phyloP scores from a whole-genome alignment of 306 rosid species.

The Urtica urens region DNA sequence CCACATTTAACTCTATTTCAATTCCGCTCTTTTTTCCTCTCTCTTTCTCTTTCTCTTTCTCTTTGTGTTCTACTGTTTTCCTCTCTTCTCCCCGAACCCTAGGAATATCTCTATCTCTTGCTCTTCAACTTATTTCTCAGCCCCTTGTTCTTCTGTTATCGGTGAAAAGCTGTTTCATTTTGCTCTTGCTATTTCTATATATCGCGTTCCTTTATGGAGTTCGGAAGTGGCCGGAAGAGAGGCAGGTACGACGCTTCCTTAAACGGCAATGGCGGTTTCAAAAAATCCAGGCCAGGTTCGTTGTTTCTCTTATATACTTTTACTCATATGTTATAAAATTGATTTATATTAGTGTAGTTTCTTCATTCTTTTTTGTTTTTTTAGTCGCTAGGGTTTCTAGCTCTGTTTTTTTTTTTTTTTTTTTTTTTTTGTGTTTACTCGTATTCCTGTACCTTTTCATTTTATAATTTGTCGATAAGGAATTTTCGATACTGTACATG shows the following conservation, averaged over 20 bases:
- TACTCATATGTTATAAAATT: neutral
- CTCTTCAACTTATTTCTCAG: neutral
- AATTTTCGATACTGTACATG: no score
- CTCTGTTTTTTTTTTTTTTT: neutral
- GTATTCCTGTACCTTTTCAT: no score
- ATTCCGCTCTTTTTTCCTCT: conserved; percentile 16
- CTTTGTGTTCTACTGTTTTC: neutral
- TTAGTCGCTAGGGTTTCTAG: neutral
- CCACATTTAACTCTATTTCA: conserved; percentile 20
- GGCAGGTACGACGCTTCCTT: conserved; percentile 44
- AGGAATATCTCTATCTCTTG: conserved; percentile 4
- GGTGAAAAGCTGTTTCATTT: neutral
- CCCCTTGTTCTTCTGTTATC: neutral
- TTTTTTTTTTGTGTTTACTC: no score
- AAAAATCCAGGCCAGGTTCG: conserved; percentile 60
- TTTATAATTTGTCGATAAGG: no score
- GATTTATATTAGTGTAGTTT: no score
- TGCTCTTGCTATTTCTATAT: neutral
- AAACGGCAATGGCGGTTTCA: conserved; percentile 64
- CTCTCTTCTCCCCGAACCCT: conserved; percentile 13
- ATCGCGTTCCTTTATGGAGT: conserved; percentile 25
- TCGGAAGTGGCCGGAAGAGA: conserved; percentile 50
- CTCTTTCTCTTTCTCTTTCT: neutral
- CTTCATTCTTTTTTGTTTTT: neutral
- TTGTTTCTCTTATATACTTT: neutral